A percentile compares a stretch with the other conserved stretches of the same genome.
Evolutionary conservation across 257 asterid species (phyloP).

Genomic region (Striga asiatica): DNA sequence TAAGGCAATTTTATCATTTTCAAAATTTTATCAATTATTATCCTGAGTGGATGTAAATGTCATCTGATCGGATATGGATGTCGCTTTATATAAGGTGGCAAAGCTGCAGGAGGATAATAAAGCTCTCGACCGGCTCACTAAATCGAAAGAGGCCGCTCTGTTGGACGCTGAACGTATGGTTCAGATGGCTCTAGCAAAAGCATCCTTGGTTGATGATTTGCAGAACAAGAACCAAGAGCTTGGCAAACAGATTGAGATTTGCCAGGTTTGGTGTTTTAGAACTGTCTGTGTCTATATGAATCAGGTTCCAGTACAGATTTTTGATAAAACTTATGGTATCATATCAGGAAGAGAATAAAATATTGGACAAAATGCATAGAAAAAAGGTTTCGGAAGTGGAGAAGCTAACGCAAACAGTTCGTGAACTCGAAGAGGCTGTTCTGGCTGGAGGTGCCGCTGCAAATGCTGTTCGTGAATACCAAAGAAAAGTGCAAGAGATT

Average conservation of each 20-base stretch:
- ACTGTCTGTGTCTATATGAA: constrained; percentile 10
- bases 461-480: constrained; percentile 82
- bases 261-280: constrained; percentile 54
- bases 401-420: constrained; percentile 70
- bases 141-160: constrained; percentile 90
- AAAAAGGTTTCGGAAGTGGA: constrained; percentile 90
- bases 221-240: constrained; percentile 84
- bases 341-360: constrained; percentile 78
- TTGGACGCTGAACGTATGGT: constrained; percentile 78
- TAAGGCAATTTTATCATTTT: constrained; percentile 11
- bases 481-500: constrained; percentile 73
- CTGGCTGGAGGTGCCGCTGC: constrained; percentile 95
- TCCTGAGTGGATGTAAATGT: background rate
- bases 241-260: constrained; percentile 77
- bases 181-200: constrained; percentile 83
- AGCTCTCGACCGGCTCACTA: constrained; percentile 83
- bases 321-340: constrained; percentile 13
- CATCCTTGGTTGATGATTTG: constrained; percentile 80
- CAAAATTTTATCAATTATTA: constrained; percentile 10
- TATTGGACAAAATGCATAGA: constrained; percentile 79
- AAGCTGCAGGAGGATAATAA: constrained; percentile 88
- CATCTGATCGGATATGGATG: constrained; percentile 4
- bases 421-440: constrained; percentile 90
- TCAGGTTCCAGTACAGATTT: constrained; percentile 15
- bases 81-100: constrained; percentile 43